Conservation (phyloP, 75 land plant genomes). For the Sequoiadendron giganteum region DNA sequence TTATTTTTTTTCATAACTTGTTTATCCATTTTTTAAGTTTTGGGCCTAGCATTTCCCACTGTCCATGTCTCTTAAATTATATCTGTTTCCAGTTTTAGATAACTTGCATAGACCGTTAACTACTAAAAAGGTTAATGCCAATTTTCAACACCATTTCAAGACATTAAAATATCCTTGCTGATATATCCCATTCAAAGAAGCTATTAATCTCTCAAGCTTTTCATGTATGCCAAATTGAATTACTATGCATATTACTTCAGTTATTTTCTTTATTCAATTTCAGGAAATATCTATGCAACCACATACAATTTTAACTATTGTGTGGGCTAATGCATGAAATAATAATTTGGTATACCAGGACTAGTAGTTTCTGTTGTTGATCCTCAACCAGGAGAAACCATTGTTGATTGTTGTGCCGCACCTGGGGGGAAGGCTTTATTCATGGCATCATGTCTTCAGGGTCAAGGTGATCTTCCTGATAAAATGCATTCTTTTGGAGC, state of each 20-base stretch:
- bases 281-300: background rate
- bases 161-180: background rate
- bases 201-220: background rate
- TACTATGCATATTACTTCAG: background rate
- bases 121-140: background rate
- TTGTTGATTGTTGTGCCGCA: slow-evolving; percentile 91
- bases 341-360: slow-evolving; percentile 36
- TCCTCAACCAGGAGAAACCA: slow-evolving; percentile 76
- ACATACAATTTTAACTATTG: background rate
- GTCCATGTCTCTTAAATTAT: background rate
- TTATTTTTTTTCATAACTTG: background rate
- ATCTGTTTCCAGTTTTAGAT: background rate
- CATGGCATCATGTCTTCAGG: slow-evolving; percentile 70
- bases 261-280: background rate
- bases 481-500: background rate
- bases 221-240: background rate
- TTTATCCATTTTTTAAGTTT: background rate
- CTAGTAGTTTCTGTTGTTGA: slow-evolving; percentile 72
- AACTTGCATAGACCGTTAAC: background rate
- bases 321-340: slow-evolving; percentile 1
- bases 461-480: slow-evolving; percentile 51
- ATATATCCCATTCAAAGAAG: background rate
- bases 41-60: background rate
- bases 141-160: background rate
- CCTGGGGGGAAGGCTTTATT: slow-evolving; percentile 86